Conservation (phyloP, 2,329 filamentous ascomycete genomes). For the Chaetomiaceae sp. region DNA sequence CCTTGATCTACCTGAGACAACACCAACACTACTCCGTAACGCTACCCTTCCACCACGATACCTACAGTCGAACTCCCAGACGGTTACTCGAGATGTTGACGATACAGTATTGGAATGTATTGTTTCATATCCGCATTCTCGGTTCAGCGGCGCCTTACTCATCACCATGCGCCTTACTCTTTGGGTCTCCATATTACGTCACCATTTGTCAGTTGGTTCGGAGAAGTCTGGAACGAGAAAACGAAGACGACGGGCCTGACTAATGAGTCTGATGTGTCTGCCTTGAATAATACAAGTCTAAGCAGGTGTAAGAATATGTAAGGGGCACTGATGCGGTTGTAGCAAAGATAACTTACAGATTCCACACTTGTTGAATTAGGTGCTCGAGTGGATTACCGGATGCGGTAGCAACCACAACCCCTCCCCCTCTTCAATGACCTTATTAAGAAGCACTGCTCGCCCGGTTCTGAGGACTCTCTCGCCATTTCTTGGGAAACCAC, state of each 20-base stretch:
- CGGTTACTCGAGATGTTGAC: no score
- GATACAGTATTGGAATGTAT: no score
- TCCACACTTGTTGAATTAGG: no score
- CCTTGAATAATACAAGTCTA: background rate
- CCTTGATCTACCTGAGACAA: no score
- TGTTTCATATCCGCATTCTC: no score
- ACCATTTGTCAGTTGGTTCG: slow-evolving; percentile 9
- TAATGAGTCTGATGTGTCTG: slow-evolving; percentile 1
- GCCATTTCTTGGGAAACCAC: background rate
- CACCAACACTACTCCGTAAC: no score
- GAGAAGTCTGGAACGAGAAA: no score
- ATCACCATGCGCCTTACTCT: slow-evolving; percentile 2
- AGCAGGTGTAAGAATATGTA: background rate
- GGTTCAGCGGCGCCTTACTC: slow-evolving; percentile 9
- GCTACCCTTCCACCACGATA: no score
- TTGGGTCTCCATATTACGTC: slow-evolving; percentile 13
- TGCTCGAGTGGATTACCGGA: background rate
- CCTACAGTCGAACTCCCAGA: no score
- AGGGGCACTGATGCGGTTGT: background rate
- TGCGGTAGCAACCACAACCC: background rate
- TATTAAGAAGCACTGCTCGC: slow-evolving; percentile 5
- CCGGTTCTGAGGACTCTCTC: background rate
- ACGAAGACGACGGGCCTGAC: background rate
- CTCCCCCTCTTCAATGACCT: background rate
- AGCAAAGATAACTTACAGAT: background rate